Conservation (phyloP, 1,284 basidiomycete species). For the Albatrellus sp. region DNA sequence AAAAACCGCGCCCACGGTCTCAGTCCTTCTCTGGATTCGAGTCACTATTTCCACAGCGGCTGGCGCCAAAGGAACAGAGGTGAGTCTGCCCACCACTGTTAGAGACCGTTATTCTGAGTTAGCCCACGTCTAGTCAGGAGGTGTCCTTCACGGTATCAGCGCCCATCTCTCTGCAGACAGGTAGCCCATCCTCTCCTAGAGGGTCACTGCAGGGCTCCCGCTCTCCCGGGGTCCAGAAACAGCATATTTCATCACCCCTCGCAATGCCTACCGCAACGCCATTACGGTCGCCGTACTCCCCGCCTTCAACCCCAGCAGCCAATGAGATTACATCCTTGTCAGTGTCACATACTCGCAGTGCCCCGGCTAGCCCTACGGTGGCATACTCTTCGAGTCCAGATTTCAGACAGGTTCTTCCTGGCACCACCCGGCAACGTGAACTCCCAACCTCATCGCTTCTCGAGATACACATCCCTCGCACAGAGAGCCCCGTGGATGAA, state of each 20-base stretch:
- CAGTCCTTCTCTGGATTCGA: slow-evolving; percentile 65
- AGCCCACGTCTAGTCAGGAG: not conserved
- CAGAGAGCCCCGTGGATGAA: too few relatives aligned
- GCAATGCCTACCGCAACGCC: slow-evolving; percentile 26
- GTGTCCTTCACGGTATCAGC: not conserved
- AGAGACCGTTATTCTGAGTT: too few relatives aligned
- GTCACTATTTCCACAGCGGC: slow-evolving; percentile 18
- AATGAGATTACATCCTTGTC: not conserved
- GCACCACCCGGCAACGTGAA: too few relatives aligned
- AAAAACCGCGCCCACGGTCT: slow-evolving; percentile 46
- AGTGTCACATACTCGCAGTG: too few relatives aligned
- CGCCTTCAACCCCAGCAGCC: slow-evolving; percentile 9
- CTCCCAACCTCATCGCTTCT: too few relatives aligned
- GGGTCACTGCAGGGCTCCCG: too few relatives aligned
- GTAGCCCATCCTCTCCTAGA: slow-evolving; percentile 7
- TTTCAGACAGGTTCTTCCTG: too few relatives aligned
- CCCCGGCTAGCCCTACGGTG: too few relatives aligned
- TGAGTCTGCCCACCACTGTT: slow-evolving; percentile 15
- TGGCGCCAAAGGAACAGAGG: slow-evolving; percentile 22
- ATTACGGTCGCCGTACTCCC: slow-evolving; percentile 16
- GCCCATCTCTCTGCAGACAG: not conserved
- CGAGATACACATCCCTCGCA: too few relatives aligned
- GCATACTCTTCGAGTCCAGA: too few relatives aligned
- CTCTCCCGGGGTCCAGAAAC: slow-evolving; percentile 9
- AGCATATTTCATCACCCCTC: slow-evolving; percentile 37